Percentiles rank a stretch among this genome's conserved stretches.
phyloP scores from a whole-genome alignment of 2,329 filamentous ascomycete species.

The Fusarium sororula region DNA sequence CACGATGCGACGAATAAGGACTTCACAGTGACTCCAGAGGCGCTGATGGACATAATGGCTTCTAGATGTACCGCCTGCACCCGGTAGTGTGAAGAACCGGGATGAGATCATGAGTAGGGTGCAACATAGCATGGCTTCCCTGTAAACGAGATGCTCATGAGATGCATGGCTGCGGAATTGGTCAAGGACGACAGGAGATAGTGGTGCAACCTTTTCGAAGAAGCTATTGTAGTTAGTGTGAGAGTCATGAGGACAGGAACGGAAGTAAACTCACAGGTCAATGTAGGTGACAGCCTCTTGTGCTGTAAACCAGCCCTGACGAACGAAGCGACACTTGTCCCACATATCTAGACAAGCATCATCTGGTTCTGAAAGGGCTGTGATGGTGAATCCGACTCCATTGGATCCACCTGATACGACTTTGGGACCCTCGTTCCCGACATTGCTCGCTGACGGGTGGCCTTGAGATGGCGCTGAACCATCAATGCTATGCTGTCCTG shows the following conservation, averaged over 20 bases:
- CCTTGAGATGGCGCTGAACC: constrained; percentile 8
- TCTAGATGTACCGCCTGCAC: constrained; percentile 30
- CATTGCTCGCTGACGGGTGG: not conserved
- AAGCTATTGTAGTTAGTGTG: not conserved
- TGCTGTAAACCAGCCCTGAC: constrained; percentile 40
- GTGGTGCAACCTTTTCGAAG: constrained; percentile 12
- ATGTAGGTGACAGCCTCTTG: constrained; percentile 42
- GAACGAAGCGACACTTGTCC: constrained; percentile 40
- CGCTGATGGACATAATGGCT: constrained; percentile 32
- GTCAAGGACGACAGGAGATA: not conserved
- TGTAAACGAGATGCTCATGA: constrained; percentile 16
- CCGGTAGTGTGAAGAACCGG: constrained; percentile 35
- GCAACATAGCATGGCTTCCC: constrained; percentile 37
- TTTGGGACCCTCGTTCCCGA: not conserved
- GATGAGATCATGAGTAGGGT: constrained; percentile 36
- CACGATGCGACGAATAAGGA: constrained; percentile 30
- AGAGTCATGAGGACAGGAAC: accelerated
- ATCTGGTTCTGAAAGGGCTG: constrained; percentile 26
- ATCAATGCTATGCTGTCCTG: constrained; percentile 6
- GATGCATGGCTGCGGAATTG: constrained; percentile 16
- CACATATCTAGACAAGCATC: constrained; percentile 35
- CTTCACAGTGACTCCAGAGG: constrained; percentile 35
- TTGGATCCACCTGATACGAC: not conserved
- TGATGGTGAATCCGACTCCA: constrained; percentile 15
- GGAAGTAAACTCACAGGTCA: constrained; percentile 23